Conservation (phyloP, 805 yeast species). For the Myxozyma neglecta region DNA sequence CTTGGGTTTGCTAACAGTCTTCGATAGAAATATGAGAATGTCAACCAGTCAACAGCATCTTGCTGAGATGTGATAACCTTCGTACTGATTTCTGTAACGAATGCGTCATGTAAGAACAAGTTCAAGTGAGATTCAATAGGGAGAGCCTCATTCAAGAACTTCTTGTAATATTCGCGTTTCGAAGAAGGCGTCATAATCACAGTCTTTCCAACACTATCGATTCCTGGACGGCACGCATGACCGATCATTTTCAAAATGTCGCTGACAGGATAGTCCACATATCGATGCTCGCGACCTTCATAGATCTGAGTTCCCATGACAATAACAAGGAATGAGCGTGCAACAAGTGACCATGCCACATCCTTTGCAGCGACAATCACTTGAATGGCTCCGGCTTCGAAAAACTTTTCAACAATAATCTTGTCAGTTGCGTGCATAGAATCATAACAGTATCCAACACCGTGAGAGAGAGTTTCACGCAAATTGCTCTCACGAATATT, state of each 20-base stretch:
- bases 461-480: constrained; percentile 49
- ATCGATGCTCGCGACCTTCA: constrained; percentile 73
- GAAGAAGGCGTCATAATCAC: constrained; percentile 58
- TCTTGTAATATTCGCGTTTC: constrained; percentile 62
- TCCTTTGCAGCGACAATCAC: constrained; percentile 65
- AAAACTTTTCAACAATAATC: constrained; percentile 55
- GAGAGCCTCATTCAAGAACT: constrained; percentile 68
- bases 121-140: constrained; percentile 82
- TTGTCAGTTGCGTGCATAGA: constrained; percentile 60
- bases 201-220: constrained; percentile 46
- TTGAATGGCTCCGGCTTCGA: constrained; percentile 51
- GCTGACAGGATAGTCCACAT: constrained; percentile 61
- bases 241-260: constrained; percentile 39
- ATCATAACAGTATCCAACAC: constrained; percentile 64
- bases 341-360: constrained; percentile 48
- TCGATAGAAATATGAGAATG: constrained; percentile 79
- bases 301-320: constrained; percentile 69
- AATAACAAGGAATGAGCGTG: constrained; percentile 56
- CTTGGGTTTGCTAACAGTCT: constrained; percentile 82
- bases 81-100: constrained; percentile 72
- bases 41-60: constrained; percentile 87
- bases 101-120: constrained; percentile 59
- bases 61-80: constrained; percentile 66
- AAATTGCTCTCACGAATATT: constrained; percentile 52
- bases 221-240: constrained; percentile 31